Percentiles rank a stretch among this genome's conserved stretches.
phyloP scores from a whole-genome alignment of 192 early-diverging fungal genomes.

The Obelidium mucronatum region DNA sequence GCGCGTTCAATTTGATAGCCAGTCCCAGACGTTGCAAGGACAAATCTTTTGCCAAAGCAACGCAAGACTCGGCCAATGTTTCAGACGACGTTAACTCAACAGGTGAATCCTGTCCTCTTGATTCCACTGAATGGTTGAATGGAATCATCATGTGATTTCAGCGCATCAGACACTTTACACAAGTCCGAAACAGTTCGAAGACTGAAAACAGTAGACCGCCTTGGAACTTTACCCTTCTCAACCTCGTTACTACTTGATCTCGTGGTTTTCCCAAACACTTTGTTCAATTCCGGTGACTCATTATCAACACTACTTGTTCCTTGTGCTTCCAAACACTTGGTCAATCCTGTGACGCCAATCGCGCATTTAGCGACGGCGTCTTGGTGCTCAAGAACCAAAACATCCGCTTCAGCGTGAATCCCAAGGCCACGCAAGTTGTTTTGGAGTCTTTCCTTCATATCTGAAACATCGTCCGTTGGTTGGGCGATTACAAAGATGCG shows the following conservation, averaged over 20 bases:
- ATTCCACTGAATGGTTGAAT: background rate
- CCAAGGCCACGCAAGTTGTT: slow-evolving; percentile 17
- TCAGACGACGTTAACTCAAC: background rate
- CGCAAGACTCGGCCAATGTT: background rate
- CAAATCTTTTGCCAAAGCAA: background rate
- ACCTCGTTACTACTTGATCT: background rate
- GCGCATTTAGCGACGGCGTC: background rate
- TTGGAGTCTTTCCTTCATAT: slow-evolving; percentile 18
- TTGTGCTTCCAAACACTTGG: background rate
- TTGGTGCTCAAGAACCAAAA: slow-evolving; percentile 25
- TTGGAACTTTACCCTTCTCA: background rate
- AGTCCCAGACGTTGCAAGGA: background rate
- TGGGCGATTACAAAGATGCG: slow-evolving; percentile 36
- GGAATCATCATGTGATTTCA: background rate
- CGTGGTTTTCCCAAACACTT: background rate
- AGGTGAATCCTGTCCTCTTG: background rate
- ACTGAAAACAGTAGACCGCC: background rate
- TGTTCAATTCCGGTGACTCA: slow-evolving; percentile 1
- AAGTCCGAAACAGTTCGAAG: background rate
- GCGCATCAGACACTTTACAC: background rate
- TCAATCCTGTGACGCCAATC: background rate
- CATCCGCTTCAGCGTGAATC: slow-evolving; percentile 23
- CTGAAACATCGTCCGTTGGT: slow-evolving; percentile 8
- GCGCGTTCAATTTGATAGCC: slow-evolving; percentile 24
- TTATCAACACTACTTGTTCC: background rate